Percentiles rank a stretch among this genome's conserved stretches.
phyloP scores from a whole-genome alignment of 176 grass and related monocot species.

The Poa annua region DNA sequence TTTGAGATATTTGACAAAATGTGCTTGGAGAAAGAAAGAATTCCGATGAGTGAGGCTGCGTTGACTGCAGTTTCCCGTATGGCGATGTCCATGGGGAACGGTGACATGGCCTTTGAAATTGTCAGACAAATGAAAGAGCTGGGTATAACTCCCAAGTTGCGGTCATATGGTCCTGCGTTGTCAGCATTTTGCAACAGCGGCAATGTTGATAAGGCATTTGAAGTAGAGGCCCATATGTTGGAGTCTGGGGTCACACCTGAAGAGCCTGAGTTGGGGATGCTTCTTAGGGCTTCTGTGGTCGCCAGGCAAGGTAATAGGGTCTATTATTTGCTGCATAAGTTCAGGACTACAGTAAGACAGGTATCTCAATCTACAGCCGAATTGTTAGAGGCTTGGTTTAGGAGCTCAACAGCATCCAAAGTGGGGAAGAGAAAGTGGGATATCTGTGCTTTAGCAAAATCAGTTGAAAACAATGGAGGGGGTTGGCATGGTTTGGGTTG shows the following conservation, averaged over 20 bases:
- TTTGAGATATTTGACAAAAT: conserved; percentile 71
- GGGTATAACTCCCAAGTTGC: conserved; percentile 49
- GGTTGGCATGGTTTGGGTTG: conserved; percentile 77
- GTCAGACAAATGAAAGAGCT: conserved; percentile 62
- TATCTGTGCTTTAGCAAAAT: conserved; percentile 41
- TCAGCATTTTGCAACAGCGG: conserved; percentile 59
- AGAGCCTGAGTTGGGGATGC: conserved; percentile 63
- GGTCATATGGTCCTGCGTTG: conserved; percentile 68
- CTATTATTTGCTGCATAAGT: conserved; percentile 74
- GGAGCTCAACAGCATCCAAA: conserved; percentile 58
- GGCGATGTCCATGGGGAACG: conserved; percentile 54
- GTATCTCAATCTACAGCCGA: conserved; percentile 49
- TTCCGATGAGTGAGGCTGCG: conserved; percentile 63
- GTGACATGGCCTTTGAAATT: conserved; percentile 67
- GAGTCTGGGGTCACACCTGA: conserved; percentile 54
- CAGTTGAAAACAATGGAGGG: conserved; percentile 67
- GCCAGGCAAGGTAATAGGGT: conserved; percentile 47
- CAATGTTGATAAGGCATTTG: conserved; percentile 64
- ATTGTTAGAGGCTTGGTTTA: conserved; percentile 72
- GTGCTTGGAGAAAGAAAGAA: conserved; percentile 44
- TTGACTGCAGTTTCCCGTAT: conserved; percentile 67
- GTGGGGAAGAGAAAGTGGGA: conserved; percentile 77
- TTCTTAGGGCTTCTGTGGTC: conserved; percentile 59
- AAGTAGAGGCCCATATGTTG: conserved; percentile 69
- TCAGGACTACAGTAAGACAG: conserved; percentile 69